Base-by-base conservation (phyloP, 2,329 filamentous ascomycete genomes). In the Cordyceps cicadae region DNA sequence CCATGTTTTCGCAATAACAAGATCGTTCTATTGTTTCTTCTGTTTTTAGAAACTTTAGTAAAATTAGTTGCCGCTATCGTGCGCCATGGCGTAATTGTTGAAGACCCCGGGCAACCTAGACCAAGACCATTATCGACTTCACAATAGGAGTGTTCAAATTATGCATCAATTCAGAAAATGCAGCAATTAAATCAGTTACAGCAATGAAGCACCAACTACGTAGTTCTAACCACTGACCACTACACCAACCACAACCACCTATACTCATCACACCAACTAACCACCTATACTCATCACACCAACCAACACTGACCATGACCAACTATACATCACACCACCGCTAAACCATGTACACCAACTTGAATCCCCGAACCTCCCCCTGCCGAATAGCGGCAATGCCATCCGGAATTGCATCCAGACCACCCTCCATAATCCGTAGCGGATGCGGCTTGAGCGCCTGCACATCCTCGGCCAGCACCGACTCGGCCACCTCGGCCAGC, bases 301-400 rank as follows among this genome's bases (percentile, higher is more conserved):
- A 17, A 41, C 15, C 14, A 41, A 17, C 24, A 24, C 24, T 4
- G 2, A 24, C 24, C 24, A 24, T 24, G 24, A 24, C 24, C 24
- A 24, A 24, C 24, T 24, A 41, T 14, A 11, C 17, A 17, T 3
- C 6, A 7, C 39, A 43, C 6, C 29, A 39, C 21, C n/a, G n/a
- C 17, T 55, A 48, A 6, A 57, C n/a, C 45, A 26, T 8, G 19
- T 75, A 77, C 1, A 79, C 76, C 62, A 79, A 65, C 70, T 78
- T 79, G 29, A 70, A 70, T 14, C 70, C 76, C 57, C 73, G 75
- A 39, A 77, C 69, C 65, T 70, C 64, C 0, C 67, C 68, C 7
- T 68, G 63, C 59, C 64, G 65, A 45, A 72, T 53, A 55, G 70
- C 67, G n/a, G 70, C 66, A 21, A 75, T 52, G 1, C 71, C 71